Base-by-base conservation (phyloP, 1,284 basidiomycete genomes). In the Macrocybe sp. region DNA sequence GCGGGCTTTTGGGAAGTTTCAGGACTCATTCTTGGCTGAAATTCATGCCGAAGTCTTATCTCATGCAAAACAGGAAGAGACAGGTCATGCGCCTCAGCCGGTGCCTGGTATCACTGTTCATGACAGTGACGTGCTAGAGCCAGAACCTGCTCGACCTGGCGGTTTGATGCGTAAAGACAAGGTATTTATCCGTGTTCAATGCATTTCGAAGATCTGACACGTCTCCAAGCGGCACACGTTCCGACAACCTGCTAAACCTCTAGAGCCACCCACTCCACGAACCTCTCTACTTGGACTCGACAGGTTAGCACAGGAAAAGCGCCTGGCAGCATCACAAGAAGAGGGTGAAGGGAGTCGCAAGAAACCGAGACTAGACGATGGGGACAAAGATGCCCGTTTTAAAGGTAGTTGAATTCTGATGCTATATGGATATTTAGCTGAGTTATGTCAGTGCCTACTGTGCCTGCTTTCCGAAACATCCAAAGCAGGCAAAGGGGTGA, bases 231-330 rank as follows among this genome's bases (percentile, higher is more conserved):
- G 73, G 62, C 90, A 92, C 55, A 82, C 81, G 0, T 95, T 94
- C 66, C 78, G 80, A 46, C 73, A 82, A 58, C 90, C 90, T 0
- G 76, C 78, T 0, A 83, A 78, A 52, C 78, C 84, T 16, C 67
- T 89, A 11, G 84, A 86, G 59, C 85, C 87, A 6, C 79, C 81
- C 7, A 85, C 84, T 10, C 85, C 86, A 3, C 73, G 86, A 34
- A 66, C 79, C 0, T 96, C 92, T 1, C 59, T 91, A 1, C 78
- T 97, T 0, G 93, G 94, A 0, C 73, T 97, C 4, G 94, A 98
- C 63, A 78, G 76, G 32, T 75, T 97, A 2, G 94, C 95, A 0
- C 82, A 79, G 49, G 91, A 95, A 63, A 97, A 97, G 67, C 74
- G 89, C 41, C 81, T 78, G 9, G 80, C 83, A 2, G 75, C 72